Base-by-base conservation (phyloP, 345 rosid genomes). In the Lumnitzera racemosa region DNA sequence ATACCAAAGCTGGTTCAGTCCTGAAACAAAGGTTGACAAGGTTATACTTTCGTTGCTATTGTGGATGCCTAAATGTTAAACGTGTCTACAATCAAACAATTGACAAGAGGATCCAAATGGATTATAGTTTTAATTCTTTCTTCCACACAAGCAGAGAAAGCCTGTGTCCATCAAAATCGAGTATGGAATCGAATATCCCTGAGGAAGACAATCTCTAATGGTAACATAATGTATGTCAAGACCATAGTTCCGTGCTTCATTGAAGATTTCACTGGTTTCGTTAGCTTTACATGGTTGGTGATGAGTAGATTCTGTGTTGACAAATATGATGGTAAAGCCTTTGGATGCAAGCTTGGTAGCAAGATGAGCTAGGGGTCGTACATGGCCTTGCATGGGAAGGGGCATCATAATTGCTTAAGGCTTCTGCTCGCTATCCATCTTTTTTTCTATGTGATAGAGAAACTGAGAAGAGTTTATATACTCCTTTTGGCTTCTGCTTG, bases 1-100 rank as follows among this genome's bases (percentile, higher is more conserved):
- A 75, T 14, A 88, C 96, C 57, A 86, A 56, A 64, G 96, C 96
- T 55, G 96, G 80, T 70, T 90, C 94, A 2, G 94, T 88, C 96
- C 97, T 88, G 64, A 81, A 84, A 2, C 96, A 86, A 46, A 90
- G 76, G 66, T 78, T 67, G 16, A 88, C 71, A 68, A 88, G 76
- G 4, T 86, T 76, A 23, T 76, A 78, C 68, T 88, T 91, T 60
- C 5, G 31, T 73, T 0, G 96, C 88, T 24, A 88, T 68, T 72
- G 67, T 59, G 1, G 90, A 81, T 15, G 94, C 77, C 95, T 94
- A 86, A 0, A 81, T 91, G 13, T 62, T 85, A 73, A 85, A 90
- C 1, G 94, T 84, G 54, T 90, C 96, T 1, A 80, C 76, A 25
- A 91, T 80, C 76, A 91, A 59, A 49, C 82, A 84, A 59, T 64